Conservation (phyloP, 495 filamentous ascomycete species). For the Entonaema liquescens region DNA sequence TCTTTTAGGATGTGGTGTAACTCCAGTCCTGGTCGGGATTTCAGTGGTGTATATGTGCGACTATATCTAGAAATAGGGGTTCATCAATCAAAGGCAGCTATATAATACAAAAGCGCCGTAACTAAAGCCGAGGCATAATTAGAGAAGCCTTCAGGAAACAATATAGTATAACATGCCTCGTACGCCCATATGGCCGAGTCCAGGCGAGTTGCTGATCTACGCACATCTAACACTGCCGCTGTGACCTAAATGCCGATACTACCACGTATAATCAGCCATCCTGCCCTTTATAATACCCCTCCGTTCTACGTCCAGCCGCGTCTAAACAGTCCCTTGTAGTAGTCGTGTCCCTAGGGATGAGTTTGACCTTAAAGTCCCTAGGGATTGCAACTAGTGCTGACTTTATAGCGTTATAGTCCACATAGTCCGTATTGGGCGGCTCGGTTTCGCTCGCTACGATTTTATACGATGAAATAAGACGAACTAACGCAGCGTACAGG, state of each 20-base stretch:
- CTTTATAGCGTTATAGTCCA: slow-evolving; percentile 66
- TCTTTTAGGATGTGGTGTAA: not conserved
- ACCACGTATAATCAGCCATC: not conserved
- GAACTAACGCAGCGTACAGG: slow-evolving; percentile 59
- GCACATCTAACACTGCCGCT: too few species aligned
- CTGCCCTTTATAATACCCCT: slow-evolving; percentile 56
- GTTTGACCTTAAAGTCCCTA: slow-evolving; percentile 59
- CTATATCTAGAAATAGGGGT: too few species aligned
- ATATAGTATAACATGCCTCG: too few species aligned
- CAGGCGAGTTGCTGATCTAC: too few species aligned
- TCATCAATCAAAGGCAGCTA: too few species aligned
- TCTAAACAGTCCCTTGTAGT: slow-evolving; percentile 47
- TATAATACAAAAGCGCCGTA: too few species aligned
- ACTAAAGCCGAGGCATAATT: too few species aligned
- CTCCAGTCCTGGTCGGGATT: not conserved
- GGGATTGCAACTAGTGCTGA: slow-evolving; percentile 65
- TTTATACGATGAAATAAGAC: slow-evolving; percentile 58
- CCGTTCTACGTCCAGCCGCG: slow-evolving; percentile 50
- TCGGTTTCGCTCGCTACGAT: slow-evolving; percentile 59
- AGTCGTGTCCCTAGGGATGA: slow-evolving; percentile 56
- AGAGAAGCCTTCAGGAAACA: too few species aligned
- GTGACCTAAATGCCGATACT: too few species aligned
- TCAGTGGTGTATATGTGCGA: not conserved
- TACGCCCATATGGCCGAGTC: too few species aligned
- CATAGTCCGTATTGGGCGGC: slow-evolving; percentile 65